Percentiles rank a stretch among this genome's conserved stretches.
These are phyloP conservation scores for Stenocarpella maydis DNA, from an alignment of 2,329 filamentous ascomycete genomes.

Conservation along the genomic window DNA sequence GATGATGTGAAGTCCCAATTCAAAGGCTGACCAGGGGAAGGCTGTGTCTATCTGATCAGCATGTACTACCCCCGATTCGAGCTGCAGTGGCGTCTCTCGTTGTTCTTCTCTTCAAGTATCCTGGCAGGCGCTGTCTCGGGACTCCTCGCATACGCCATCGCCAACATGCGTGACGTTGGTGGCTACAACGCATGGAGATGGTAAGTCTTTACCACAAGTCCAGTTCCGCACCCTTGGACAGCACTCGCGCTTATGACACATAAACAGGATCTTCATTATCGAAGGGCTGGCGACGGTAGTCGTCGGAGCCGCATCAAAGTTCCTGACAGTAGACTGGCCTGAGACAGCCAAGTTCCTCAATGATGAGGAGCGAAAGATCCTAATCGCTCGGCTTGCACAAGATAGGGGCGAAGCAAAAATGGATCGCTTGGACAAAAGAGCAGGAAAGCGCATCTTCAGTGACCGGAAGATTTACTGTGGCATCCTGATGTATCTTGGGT, in stretches of 20 bases:
- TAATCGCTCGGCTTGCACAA: conserved; percentile 51
- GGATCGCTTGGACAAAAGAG: conserved; percentile 60
- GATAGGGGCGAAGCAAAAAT: conserved; percentile 57
- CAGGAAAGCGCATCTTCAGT: conserved; percentile 53
- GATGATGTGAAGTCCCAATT: background rate
- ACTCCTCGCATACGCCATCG: conserved; percentile 59
- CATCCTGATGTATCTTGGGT: conserved; percentile 46
- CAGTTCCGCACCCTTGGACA: too few relatives aligned
- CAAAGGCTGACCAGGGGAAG: conserved; percentile 23
- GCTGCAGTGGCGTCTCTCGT: conserved; percentile 37
- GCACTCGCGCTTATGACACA: background rate
- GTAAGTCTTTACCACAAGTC: conserved; percentile 23
- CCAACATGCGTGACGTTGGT: conserved; percentile 58
- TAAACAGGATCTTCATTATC: conserved; percentile 56
- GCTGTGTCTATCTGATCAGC: conserved; percentile 39
- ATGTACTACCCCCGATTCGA: conserved; percentile 40
- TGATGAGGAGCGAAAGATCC: conserved; percentile 52
- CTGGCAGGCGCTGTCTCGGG: conserved; percentile 61
- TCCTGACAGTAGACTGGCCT: conserved; percentile 51
- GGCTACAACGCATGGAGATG: conserved; percentile 54
- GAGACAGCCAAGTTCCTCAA: conserved; percentile 52
- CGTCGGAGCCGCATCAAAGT: conserved; percentile 51
- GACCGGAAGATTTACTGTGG: conserved; percentile 57
- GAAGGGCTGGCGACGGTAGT: conserved; percentile 56
- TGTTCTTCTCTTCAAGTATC: conserved; percentile 38